Evolutionary conservation across 2,329 filamentous ascomycete genomes (phyloP), one percentile per base, ranked within the genome.

Genomic region (Exserohilum turcica): DNA sequence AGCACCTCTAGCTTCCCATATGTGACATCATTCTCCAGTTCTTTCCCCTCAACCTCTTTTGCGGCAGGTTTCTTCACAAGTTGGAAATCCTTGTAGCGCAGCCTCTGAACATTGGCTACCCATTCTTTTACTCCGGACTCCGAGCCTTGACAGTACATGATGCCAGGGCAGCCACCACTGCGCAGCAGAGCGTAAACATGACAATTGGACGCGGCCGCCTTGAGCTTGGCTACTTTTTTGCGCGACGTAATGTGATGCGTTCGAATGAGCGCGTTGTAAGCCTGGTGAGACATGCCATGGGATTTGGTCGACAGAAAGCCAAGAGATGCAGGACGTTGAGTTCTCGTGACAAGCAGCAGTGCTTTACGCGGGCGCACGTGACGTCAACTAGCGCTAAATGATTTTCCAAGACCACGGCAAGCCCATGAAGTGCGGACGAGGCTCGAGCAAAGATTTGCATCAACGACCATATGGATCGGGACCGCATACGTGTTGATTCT

Each of bases 191-290:
- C 84, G 59, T 83, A 87, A 44, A 86, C 82, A 50, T 85, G 76
- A 60, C 83, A 78, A 40, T 82, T 78, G 28, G 83, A 79, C 6
- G 87, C 85, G 2, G 86, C 85, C 71, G 88, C 87, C 44, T 80
- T 84, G 18, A 92, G 79, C 50, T 79, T 79, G 21, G 79, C 76
- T 38, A 87, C 80, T 68, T 92, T 92, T 70, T 91, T 91, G 59
- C 88, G 86, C 0, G 87, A 91, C 3, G 88, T 92, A 67, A 92
- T 91, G 72, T 92, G 89, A 63, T 92, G 89, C 0, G 89, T 92
- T 46, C 88, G 84, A 55, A 92, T 90, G 39, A 92, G 77, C 27
- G 87, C 83, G 67, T 84, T 82, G 66, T 75, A 81, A 16, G 71
- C 52, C 7, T 52, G 44, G 28, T 49, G 43, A 43, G 65, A 56